Conservation (phyloP, 306 rosid genomes). For the Canavalia ensiformis region DNA sequence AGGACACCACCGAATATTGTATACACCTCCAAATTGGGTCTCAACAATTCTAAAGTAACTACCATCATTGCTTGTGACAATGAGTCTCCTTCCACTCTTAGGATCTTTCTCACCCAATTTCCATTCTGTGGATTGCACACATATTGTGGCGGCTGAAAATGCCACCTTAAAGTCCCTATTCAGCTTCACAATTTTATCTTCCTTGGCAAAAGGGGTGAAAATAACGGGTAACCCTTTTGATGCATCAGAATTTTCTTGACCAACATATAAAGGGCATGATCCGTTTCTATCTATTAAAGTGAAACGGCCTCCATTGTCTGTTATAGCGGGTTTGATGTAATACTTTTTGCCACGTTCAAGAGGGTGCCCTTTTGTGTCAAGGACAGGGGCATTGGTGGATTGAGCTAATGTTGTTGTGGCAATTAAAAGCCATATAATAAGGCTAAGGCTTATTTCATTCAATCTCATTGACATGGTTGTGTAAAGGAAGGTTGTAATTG, state of each 20-base stretch:
- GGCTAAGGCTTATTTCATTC: conserved; percentile 35
- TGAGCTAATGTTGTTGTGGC: conserved; percentile 48
- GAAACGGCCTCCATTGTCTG: conserved; percentile 64
- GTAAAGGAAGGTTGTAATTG: background rate
- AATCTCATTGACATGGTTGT: conserved; percentile 39
- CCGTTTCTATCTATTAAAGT: conserved; percentile 50
- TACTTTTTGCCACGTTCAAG: conserved; percentile 55
- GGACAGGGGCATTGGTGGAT: conserved; percentile 46
- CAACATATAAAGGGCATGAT: conserved; percentile 59
- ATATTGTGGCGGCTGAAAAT: conserved; percentile 46
- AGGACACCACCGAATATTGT: conserved; percentile 66
- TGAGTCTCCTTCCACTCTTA: conserved; percentile 55
- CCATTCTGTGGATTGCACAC: conserved; percentile 58
- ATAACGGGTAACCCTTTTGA: conserved; percentile 45
- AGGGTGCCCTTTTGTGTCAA: conserved; percentile 61
- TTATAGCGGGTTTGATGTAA: conserved; percentile 70
- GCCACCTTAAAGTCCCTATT: conserved; percentile 51
- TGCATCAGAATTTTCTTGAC: conserved; percentile 54
- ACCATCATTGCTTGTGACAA: background rate
- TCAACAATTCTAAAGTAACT: conserved; percentile 53
- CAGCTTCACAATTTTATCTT: conserved; percentile 49
- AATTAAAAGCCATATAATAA: conserved; percentile 36
- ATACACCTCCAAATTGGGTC: conserved; percentile 12
- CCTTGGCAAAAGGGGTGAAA: conserved; percentile 56
- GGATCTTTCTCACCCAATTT: conserved; percentile 41